A percentile compares a stretch with the other conserved stretches of the same genome.
phyloP scores from a whole-genome alignment of 225 moss, liverwort and hornwort genomes.

The Polytrichum formosum region DNA sequence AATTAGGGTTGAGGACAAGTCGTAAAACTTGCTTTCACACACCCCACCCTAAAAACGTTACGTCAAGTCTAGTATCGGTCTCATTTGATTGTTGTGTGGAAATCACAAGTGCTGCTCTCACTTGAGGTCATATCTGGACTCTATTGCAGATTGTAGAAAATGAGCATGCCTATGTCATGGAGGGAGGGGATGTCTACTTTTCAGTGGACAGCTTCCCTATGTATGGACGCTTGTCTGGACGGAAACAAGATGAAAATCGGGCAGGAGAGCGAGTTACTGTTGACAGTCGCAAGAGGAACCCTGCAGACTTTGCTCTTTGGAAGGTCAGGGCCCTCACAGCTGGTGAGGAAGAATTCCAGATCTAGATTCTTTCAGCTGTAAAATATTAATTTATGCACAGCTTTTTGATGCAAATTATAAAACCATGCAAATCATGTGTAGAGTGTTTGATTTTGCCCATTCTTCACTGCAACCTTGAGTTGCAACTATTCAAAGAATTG shows the following conservation, averaged over 20 bases:
- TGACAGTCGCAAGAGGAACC: conserved; percentile 82
- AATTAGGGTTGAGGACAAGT: background rate
- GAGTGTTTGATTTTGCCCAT: background rate
- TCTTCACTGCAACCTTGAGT: background rate
- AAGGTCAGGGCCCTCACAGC: conserved; percentile 95
- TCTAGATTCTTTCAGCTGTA: too few species aligned
- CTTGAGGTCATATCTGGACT: too few species aligned
- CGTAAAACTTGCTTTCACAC: too few species aligned
- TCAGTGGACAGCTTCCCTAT: conserved; percentile 75
- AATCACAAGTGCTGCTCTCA: too few species aligned
- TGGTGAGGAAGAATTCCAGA: conserved; percentile 67
- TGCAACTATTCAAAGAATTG: background rate
- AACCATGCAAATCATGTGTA: too few species aligned
- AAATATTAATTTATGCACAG: too few species aligned
- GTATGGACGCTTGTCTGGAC: conserved; percentile 89
- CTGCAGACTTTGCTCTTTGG: conserved; percentile 99
- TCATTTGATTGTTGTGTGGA: too few species aligned
- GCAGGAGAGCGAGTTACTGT: conserved; percentile 92
- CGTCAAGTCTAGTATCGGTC: too few species aligned
- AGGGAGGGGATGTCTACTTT: conserved; percentile 94
- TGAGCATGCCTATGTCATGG: conserved; percentile 81
- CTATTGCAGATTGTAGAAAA: conserved; percentile 78
- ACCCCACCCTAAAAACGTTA: too few species aligned
- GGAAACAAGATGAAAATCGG: conserved; percentile 88
- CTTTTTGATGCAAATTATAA: too few species aligned